Evolutionary conservation across 352 stramenopile species (phyloP), one percentile per base, ranked within the genome.

Genomic region (Globisporangium cederbergense): DNA sequence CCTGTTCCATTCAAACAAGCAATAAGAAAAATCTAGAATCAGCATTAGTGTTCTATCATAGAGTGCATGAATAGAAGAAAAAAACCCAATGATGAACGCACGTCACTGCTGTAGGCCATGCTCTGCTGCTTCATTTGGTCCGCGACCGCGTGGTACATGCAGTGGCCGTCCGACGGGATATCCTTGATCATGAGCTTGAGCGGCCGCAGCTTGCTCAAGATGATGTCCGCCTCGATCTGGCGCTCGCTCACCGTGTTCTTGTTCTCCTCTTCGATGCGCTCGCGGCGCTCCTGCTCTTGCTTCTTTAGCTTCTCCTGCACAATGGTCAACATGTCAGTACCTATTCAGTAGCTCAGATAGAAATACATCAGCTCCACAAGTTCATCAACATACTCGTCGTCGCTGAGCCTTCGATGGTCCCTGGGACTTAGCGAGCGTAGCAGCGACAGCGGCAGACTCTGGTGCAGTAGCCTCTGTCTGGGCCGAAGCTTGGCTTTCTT

Each of bases 111-210:
- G 51, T 73, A 51, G 1, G 73, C 55, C 16, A 81, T 43, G 0
- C 69, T 74, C 54, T 86, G 82, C 54, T 83, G 75, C 59, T 87
- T 74, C 66, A 98, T 78, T 70, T 98, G 95, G 63, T 97, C 85
- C 0, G 82, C 95, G 18, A 99, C 87, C 3, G 96, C 93, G 62
- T 98, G 91, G 79, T 99, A 99, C 75, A 99, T 91, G 76, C 97
- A 99, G 81, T 99, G 86, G 4, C 97, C 97, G 73, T 99, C 97
- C 1, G 96, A 96, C 43, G 88, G 81, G 18, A 99, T 97, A 64
- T 99, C 96, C 49, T 91, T 83, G 66, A 99, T 95, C 46, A 66
- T 66, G 36, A 95, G 72, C 2, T 74, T 74, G 34, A 79, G 64
- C 49, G 69, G 74, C 32, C 70, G 47, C 34, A 96, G 74, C 71